These are phyloP conservation scores for Pleurozium schreberi DNA, from an alignment of 225 moss, liverwort and hornwort genomes.

Conservation along the genomic window DNA sequence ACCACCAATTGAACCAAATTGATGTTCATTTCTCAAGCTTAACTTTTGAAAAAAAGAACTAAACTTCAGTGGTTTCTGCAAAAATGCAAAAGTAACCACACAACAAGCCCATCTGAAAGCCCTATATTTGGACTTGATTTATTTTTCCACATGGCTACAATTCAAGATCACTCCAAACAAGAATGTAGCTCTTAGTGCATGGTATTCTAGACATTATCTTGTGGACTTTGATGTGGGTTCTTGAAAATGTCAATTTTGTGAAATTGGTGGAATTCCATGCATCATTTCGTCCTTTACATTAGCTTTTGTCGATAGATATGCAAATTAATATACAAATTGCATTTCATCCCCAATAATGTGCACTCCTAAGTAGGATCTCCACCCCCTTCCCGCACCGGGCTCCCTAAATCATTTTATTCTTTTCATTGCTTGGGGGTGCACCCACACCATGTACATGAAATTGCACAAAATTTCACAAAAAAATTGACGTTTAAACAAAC, in stretches of 20 bases:
- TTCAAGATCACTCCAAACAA: neutral
- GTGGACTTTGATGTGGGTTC: neutral
- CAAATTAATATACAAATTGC: neutral
- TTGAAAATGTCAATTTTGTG: too few relatives aligned
- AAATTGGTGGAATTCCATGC: neutral
- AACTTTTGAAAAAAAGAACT: neutral
- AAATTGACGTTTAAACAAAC: neutral
- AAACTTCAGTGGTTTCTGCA: neutral
- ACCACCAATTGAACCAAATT: neutral
- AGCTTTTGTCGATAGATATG: neutral
- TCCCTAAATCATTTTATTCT: neutral
- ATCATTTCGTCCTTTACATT: neutral
- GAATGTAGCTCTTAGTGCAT: neutral
- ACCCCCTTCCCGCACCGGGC: neutral
- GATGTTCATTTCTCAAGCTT: neutral
- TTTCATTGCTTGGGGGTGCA: neutral
- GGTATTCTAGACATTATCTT: neutral
- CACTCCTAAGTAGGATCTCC: neutral
- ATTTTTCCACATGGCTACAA: neutral
- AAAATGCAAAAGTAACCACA: neutral
- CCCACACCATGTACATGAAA: neutral
- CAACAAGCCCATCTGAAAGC: neutral
- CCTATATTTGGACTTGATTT: neutral
- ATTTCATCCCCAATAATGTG: neutral
- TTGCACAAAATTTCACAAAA: neutral